Evolutionary conservation across 345 rosid species (phyloP).

Genomic region (Viola odorata): DNA sequence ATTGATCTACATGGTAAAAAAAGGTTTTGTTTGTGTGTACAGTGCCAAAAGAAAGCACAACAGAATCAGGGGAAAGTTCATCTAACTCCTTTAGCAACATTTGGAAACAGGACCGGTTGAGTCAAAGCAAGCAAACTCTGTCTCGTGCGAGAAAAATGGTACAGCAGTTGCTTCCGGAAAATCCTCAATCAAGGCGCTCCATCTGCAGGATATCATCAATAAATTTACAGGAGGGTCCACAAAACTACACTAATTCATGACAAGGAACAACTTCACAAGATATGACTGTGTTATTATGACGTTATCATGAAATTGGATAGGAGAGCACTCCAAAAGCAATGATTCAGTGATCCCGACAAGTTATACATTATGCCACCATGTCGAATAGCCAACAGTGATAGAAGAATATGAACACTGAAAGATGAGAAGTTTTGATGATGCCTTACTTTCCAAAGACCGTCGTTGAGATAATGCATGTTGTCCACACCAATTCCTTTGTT

Average conservation of each 20-base stretch:
- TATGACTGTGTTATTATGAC: background rate
- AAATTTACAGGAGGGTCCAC: background rate
- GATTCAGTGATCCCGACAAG: too few relatives aligned
- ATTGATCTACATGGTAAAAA: constrained; percentile 1
- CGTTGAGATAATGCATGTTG: constrained; percentile 97
- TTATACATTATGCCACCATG: too few relatives aligned
- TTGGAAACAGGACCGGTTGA: background rate
- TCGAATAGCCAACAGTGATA: background rate
- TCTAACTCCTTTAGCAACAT: background rate
- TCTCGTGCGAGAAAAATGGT: constrained; percentile 6
- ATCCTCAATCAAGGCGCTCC: constrained; percentile 75
- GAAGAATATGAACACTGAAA: background rate
- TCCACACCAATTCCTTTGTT: constrained; percentile 99
- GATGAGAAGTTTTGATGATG: background rate
- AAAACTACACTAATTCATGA: too few relatives aligned
- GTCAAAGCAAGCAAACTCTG: background rate
- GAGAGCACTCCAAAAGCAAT: background rate
- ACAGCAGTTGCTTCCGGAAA: constrained; percentile 12
- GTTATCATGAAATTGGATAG: background rate
- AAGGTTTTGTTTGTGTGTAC: constrained; percentile 9
- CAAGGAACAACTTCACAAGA: background rate
- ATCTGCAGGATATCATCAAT: constrained; percentile 39
- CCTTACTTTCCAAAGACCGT: constrained; percentile 96
- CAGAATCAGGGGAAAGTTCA: constrained; percentile 3
- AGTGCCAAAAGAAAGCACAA: constrained; percentile 1